phyloP scores from a whole-genome alignment of 2,329 filamentous ascomycete genomes.

The Penicillium sp. region DNA sequence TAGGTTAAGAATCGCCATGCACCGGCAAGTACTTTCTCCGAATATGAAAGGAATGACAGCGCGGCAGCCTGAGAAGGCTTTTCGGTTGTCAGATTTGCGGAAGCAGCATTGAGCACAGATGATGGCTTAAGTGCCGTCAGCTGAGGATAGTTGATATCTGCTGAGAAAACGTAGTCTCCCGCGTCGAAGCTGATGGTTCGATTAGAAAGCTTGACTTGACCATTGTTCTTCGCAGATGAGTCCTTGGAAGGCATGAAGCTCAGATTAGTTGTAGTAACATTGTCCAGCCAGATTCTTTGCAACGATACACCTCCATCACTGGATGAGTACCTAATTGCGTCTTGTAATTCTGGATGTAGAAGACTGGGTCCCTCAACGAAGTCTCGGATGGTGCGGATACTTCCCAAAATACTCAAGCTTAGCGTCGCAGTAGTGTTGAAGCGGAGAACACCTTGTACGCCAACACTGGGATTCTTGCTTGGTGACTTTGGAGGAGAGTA shows the following conservation, averaged over 20 bases:
- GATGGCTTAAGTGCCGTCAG: constrained; percentile 54
- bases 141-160: constrained; percentile 65
- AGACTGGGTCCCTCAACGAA: constrained; percentile 61
- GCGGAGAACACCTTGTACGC: constrained; percentile 55
- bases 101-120: constrained; percentile 54
- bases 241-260: constrained; percentile 45
- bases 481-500: constrained; percentile 30
- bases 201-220: constrained; percentile 43
- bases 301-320: constrained; percentile 50
- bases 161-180: constrained; percentile 61
- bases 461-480: constrained; percentile 49
- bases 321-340: constrained; percentile 50
- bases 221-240: constrained; percentile 18
- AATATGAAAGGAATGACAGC: constrained; percentile 66
- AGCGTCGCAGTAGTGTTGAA: constrained; percentile 62
- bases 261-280: constrained; percentile 59
- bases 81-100: constrained; percentile 49
- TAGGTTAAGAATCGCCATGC: constrained; percentile 69
- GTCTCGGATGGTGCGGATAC: constrained; percentile 64
- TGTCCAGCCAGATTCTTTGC: constrained; percentile 63
- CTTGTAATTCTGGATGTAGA: constrained; percentile 57
- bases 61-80: constrained; percentile 53
- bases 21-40: constrained; percentile 63
- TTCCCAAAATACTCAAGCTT: constrained; percentile 61
- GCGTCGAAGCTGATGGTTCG: constrained; percentile 51